Evolutionary conservation across 768 basidiomycete genomes (phyloP).

Genomic region (Porphyrellus cyaneotinctus): DNA sequence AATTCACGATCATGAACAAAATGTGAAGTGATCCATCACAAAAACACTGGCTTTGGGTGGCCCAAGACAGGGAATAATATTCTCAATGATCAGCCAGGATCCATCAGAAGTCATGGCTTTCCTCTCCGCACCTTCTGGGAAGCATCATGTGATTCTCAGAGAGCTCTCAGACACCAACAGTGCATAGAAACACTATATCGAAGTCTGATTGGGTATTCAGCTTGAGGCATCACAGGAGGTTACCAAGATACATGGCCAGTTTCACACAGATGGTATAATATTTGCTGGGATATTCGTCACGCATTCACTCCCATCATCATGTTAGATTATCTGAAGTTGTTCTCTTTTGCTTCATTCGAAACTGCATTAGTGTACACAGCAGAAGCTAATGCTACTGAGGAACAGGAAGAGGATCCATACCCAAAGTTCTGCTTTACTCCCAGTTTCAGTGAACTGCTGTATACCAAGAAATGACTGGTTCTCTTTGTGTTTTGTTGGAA

Average conservation of each 20-base stretch:
- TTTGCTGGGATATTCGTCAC: background rate
- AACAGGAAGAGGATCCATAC: constrained; percentile 15
- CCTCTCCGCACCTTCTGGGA: constrained; percentile 40
- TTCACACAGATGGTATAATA: constrained; percentile 56
- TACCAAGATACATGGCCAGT: constrained; percentile 52
- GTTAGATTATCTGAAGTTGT: constrained; percentile 47
- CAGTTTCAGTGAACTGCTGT: constrained; percentile 55
- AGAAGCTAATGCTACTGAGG: constrained; percentile 40
- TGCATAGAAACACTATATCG: constrained; percentile 48
- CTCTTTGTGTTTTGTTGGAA: constrained; percentile 55
- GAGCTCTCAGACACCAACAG: constrained; percentile 25
- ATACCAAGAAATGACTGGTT: constrained; percentile 45
- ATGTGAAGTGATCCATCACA: constrained; percentile 42
- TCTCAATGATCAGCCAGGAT: constrained; percentile 15
- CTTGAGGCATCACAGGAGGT: constrained; percentile 52
- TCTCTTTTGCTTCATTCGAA: constrained; percentile 54
- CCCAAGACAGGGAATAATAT: too few relatives aligned
- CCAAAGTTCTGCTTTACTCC: constrained; percentile 42
- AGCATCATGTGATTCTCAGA: constrained; percentile 44
- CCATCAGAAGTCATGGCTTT: constrained; percentile 38
- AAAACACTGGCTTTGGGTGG: too few relatives aligned
- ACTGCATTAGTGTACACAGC: constrained; percentile 55
- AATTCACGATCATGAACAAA: constrained; percentile 47
- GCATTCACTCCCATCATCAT: background rate
- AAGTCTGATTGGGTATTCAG: constrained; percentile 49